Evolutionary conservation across 768 basidiomycete species (phyloP), one percentile per base, ranked within the genome.

Genomic region (Suillus sp.): DNA sequence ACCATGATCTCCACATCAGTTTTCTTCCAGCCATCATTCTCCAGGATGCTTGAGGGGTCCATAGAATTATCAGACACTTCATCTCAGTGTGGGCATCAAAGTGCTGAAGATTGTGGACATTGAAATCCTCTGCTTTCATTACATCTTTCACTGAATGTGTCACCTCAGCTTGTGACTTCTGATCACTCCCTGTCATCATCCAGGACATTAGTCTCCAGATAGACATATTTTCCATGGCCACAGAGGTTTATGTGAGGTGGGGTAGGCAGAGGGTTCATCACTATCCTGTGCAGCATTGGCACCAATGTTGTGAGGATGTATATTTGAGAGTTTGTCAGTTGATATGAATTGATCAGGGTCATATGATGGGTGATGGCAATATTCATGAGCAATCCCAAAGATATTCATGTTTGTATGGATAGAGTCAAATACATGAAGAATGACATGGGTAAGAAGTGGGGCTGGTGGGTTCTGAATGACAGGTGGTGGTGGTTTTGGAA

Each of bases 371-470:
- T 63, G 54, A 43, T 69, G 62, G 6, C 27, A 62, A 53, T 70
- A 69, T 45, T 67, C 61, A 0, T 63, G 63, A 13, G 61, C 37
- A 5, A 69, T 54, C 6, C 68, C 63, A 64, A 70, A 69, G 37
- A 20, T 51, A 53, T 70, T 69, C 13, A 64, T 42, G 10, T n/a
- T 35, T 14, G 68, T 67, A n/a, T 55, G 61, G 48, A 69, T 43
- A 2, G 58, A 56, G 54, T 70, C 69, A 2, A 53, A 67, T 1
- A 70, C 63, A 61, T 66, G 66, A 5, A 67, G 59, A 40, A 68
- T 66, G 18, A 68, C 3, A 4, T 9, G 43, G 8, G 43, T 43
- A 60, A 59, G 18, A 55, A 32, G 16, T 34, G 27, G 34, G 62
- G 35, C 16, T 38, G 37, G 27, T 7, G 2, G 25, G 5, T 20